A percentile compares a stretch with the other conserved stretches of the same genome.
Conservation (phyloP, 208 protist species). For the Naegleria gruberi region DNA sequence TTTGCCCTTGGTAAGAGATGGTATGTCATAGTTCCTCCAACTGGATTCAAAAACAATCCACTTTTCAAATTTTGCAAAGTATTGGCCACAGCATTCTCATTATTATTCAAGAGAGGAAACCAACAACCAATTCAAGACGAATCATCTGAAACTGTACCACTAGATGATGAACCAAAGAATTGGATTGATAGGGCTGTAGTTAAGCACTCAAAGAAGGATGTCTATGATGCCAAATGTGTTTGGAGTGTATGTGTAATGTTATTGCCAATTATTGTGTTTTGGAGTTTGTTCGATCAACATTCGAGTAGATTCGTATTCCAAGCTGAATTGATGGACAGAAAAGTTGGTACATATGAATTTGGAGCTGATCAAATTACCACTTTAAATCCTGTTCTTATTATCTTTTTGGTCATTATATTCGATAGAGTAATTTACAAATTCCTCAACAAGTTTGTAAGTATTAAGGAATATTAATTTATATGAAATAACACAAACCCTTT, state of each 20-base stretch:
- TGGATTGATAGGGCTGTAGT: not conserved
- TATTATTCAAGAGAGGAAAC: conserved; percentile 26
- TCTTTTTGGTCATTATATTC: conserved; percentile 45
- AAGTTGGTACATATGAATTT: conserved; percentile 29
- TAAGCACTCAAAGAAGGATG: not conserved
- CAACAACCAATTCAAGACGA: no score
- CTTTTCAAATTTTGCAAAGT: not conserved
- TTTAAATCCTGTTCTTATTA: conserved; percentile 44
- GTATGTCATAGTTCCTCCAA: conserved; percentile 37
- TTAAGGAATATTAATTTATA: no score
- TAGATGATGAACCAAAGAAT: no score
- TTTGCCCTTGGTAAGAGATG: conserved; percentile 39
- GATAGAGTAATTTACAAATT: conserved; percentile 37
- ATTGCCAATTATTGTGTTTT: not conserved
- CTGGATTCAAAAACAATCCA: conserved; percentile 6
- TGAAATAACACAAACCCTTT: no score
- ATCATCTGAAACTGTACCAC: no score
- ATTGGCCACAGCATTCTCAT: not conserved
- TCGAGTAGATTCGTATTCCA: conserved; percentile 16
- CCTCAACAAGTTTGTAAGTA: no score
- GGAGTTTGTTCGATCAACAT: not conserved
- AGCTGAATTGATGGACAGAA: conserved; percentile 37
- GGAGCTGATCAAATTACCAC: conserved; percentile 39
- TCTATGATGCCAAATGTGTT: not conserved
- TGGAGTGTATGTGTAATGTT: not conserved